Conservation (phyloP, 2,329 filamentous ascomycete species). For the Ophiostoma novo-ulmi region DNA sequence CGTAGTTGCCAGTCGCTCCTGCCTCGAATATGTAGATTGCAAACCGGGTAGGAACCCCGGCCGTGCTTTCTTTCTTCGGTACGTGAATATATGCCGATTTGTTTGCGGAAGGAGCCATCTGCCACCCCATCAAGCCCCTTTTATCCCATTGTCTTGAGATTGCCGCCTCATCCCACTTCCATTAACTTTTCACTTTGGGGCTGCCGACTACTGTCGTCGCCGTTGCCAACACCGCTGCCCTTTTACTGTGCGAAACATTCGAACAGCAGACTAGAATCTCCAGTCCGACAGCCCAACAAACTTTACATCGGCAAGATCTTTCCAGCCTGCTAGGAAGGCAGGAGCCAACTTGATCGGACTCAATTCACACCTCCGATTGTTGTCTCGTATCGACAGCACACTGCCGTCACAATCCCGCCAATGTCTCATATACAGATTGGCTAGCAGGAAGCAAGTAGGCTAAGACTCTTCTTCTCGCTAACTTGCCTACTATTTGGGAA, state of each 20-base stretch:
- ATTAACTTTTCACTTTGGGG: not conserved
- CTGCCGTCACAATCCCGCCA: not conserved
- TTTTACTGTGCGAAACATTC: too few relatives aligned
- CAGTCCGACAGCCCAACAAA: not conserved
- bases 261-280: not conserved
- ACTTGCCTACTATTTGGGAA: not conserved
- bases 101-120: not conserved
- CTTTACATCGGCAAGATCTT: not conserved
- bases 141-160: not conserved
- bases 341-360: not conserved
- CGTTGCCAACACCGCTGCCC: not conserved
- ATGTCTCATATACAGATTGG: not conserved
- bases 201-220: too few relatives aligned
- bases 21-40: not conserved
- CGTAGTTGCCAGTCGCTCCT: not conserved
- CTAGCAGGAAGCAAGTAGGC: not conserved
- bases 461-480: not conserved
- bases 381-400: not conserved
- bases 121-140: not conserved
- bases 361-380: not conserved
- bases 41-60: not conserved
- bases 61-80: not conserved
- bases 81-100: not conserved
- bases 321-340: not conserved
- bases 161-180: not conserved